These are phyloP conservation scores for Cylindrotheca closterium DNA, from an alignment of 108 stramenopile genomes.

Conservation along the genomic window DNA sequence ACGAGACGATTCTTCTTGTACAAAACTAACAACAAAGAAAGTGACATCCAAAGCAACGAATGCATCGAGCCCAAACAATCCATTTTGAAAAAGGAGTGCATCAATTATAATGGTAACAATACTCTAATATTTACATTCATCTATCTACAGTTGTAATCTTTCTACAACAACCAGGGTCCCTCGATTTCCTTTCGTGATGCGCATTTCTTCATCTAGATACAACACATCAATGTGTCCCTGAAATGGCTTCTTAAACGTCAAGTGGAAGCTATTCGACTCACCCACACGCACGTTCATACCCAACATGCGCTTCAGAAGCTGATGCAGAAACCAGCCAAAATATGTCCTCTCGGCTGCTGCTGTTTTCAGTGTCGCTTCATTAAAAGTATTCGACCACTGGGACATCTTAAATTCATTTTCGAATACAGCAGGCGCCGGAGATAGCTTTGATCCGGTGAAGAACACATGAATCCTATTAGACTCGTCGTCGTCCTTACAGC, in stretches of 20 bases:
- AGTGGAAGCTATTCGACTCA: conserved; percentile 16
- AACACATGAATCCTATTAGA: conserved; percentile 33
- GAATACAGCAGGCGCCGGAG: conserved; percentile 17
- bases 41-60: too few relatives aligned
- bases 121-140: too few relatives aligned
- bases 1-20: too few relatives aligned
- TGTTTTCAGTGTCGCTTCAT: conserved; percentile 24
- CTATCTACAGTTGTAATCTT: too few relatives aligned
- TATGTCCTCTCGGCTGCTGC: conserved; percentile 30
- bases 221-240: conserved; percentile 52
- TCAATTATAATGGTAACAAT: too few relatives aligned
- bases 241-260: conserved; percentile 41
- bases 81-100: too few relatives aligned
- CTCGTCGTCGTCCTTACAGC: conserved; percentile 17
- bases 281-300: conserved; percentile 42
- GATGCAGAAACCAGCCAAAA: conserved; percentile 22
- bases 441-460: conserved; percentile 38
- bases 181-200: conserved; percentile 55
- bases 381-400: conserved; percentile 41
- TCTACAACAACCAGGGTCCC: conserved; percentile 58
- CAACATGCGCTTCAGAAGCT: conserved; percentile 42
- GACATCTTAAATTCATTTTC: conserved; percentile 13
- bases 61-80: too few relatives aligned
- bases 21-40: too few relatives aligned
- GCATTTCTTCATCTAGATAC: conserved; percentile 58